phyloP scores from a whole-genome alignment of 2,329 filamentous ascomycete genomes.

The Claviceps africana region DNA sequence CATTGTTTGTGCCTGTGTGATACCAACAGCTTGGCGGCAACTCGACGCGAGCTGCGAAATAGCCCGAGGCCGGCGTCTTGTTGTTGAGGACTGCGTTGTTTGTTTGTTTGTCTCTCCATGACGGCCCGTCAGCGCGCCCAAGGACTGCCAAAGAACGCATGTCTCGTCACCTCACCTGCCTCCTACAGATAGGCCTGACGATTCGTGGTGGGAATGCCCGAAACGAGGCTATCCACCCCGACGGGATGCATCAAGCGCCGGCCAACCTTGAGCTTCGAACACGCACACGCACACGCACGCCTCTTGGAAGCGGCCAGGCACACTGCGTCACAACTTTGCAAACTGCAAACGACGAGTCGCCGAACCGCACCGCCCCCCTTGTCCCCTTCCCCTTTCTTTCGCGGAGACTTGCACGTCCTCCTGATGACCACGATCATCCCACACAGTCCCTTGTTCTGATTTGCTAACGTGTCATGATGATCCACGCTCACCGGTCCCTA shows the following conservation, averaged over 20 bases:
- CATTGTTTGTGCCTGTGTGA: neutral
- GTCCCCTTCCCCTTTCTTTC: slow-evolving; percentile 2
- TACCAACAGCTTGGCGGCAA: neutral
- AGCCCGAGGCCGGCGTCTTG: neutral
- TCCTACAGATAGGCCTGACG: neutral
- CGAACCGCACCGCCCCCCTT: neutral
- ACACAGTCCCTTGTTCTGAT: slow-evolving; percentile 5
- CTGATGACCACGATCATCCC: slow-evolving; percentile 5
- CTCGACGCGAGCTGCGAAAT: neutral
- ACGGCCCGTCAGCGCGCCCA: neutral
- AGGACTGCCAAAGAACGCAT: neutral
- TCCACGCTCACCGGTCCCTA: slow-evolving; percentile 12
- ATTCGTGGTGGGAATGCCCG: neutral
- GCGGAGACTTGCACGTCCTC: neutral
- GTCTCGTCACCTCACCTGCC: neutral
- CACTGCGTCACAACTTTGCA: slow-evolving; percentile 1
- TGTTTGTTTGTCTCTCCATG: too few relatives aligned
- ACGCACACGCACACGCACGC: neutral
- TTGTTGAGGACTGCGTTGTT: neutral
- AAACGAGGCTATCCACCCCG: neutral
- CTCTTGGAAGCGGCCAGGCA: neutral
- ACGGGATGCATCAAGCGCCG: neutral
- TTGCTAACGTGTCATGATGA: neutral
- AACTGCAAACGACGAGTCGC: neutral
- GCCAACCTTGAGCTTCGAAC: neutral